These are phyloP conservation scores for Sanghuangporus weigelae DNA, from an alignment of 1,284 basidiomycete genomes.

Conservation along the genomic window DNA sequence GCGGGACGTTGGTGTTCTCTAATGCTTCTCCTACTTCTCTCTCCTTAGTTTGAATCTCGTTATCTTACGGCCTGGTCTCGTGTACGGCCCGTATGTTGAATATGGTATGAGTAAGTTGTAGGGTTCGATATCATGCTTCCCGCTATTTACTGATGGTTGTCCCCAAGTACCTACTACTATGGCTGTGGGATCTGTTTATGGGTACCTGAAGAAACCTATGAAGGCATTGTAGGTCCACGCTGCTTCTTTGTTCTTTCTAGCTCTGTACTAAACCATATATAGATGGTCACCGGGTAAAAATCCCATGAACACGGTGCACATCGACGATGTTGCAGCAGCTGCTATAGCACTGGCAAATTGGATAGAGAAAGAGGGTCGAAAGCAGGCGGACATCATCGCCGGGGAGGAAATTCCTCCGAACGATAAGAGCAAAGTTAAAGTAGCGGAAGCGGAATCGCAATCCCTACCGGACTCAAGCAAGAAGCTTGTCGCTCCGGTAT, in stretches of 20 bases:
- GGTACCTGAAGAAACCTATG: constrained; percentile 81
- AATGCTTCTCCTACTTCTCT: not conserved
- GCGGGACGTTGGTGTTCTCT: constrained; percentile 6
- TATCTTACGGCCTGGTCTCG: constrained; percentile 64
- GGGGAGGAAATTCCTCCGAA: constrained; percentile 67
- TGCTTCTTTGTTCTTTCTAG: constrained; percentile 11
- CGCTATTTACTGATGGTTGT: constrained; percentile 18
- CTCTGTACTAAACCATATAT: constrained; percentile 4
- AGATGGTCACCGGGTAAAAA: constrained; percentile 79
- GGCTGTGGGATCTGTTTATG: constrained; percentile 79
- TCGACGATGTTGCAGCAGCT: constrained; percentile 71
- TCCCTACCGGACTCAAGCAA: constrained; percentile 49
- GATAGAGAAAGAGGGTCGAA: constrained; percentile 59
- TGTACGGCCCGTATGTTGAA: constrained; percentile 73
- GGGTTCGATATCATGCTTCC: constrained; percentile 2
- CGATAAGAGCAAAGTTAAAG: constrained; percentile 59
- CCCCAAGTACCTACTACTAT: constrained; percentile 56
- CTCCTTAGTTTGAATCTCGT: constrained; percentile 69
- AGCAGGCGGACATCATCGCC: constrained; percentile 56
- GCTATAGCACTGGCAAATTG: constrained; percentile 73
- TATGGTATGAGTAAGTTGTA: constrained; percentile 53
- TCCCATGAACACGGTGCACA: constrained; percentile 75
- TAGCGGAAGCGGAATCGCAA: constrained; percentile 52
- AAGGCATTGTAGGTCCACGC: constrained; percentile 63
- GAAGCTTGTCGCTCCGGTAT: constrained; percentile 67